These are phyloP conservation scores for Mrakia hoshinonis DNA, from an alignment of 768 basidiomycete species.

Conservation along the genomic window DNA sequence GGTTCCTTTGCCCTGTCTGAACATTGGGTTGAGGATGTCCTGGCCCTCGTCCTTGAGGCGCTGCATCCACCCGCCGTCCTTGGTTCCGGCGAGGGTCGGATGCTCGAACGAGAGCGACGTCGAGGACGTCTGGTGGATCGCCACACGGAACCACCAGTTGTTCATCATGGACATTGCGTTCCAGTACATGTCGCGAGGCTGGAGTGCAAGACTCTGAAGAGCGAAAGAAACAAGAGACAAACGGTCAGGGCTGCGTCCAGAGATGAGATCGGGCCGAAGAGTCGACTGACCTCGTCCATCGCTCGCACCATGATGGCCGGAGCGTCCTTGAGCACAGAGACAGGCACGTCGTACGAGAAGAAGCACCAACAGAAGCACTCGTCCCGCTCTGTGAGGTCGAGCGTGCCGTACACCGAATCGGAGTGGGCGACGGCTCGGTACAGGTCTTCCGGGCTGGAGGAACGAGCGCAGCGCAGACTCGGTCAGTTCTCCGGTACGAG, in stretches of 20 bases:
- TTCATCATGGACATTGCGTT: constrained; percentile 59
- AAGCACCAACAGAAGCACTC: constrained; percentile 58
- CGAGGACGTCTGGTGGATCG: constrained; percentile 42
- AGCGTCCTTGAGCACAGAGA: constrained; percentile 41
- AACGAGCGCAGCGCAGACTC: not conserved
- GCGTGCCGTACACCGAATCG: constrained; percentile 47
- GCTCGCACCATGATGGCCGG: constrained; percentile 48
- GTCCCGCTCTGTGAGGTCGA: constrained; percentile 49
- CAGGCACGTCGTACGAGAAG: constrained; percentile 46
- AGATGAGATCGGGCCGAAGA: not conserved
- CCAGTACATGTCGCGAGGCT: constrained; percentile 52
- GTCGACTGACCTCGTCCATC: constrained; percentile 47
- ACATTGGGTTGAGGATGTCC: constrained; percentile 46
- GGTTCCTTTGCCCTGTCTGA: constrained; percentile 31
- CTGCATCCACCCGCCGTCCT: constrained; percentile 57
- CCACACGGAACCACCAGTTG: constrained; percentile 51
- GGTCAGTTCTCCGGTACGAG: constrained; percentile 40
- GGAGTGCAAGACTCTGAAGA: constrained; percentile 41
- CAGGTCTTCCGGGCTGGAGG: constrained; percentile 46
- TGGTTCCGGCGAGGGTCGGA: constrained; percentile 49
- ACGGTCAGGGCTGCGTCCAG: not conserved
- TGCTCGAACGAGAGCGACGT: constrained; percentile 50
- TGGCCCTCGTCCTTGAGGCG: constrained; percentile 47
- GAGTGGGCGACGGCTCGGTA: constrained; percentile 44
- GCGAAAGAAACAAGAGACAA: not conserved